These are phyloP conservation scores for Candida nemodendra DNA, from an alignment of 805 yeast species.

Conservation along the genomic window DNA sequence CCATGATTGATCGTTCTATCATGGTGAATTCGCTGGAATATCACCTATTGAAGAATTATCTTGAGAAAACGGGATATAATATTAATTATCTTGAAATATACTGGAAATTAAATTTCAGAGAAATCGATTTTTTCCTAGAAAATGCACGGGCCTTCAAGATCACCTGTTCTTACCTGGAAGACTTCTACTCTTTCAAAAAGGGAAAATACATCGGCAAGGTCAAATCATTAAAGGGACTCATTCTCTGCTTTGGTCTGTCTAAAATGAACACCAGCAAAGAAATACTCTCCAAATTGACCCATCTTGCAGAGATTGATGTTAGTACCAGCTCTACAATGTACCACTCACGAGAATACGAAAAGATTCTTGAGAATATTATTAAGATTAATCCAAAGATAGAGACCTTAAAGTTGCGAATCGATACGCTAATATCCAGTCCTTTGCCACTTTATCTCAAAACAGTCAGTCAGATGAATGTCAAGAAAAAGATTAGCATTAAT, in stretches of 20 bases:
- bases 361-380: conserved; percentile 17
- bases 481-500: conserved; percentile 17
- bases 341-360: conserved; percentile 18
- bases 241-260: conserved; percentile 18
- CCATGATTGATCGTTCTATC: conserved; percentile 8
- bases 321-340: conserved; percentile 21
- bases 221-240: conserved; percentile 14
- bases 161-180: conserved; percentile 18
- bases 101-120: conserved; percentile 17
- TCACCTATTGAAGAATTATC: conserved; percentile 3
- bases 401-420: conserved; percentile 15
- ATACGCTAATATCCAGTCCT: conserved; percentile 18
- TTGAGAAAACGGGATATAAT: neutral
- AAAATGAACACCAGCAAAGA: conserved; percentile 18
- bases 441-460: conserved; percentile 16
- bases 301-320: conserved; percentile 15
- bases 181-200: conserved; percentile 9
- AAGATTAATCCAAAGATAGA: conserved; percentile 14
- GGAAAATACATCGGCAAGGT: conserved; percentile 16
- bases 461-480: conserved; percentile 15
- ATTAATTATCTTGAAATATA: conserved; percentile 11
- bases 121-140: conserved; percentile 12
- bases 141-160: conserved; percentile 14
- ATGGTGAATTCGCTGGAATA: conserved; percentile 11
- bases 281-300: conserved; percentile 10